A percentile compares a stretch with the other conserved stretches of the same genome.
Evolutionary conservation across 23 red algal species (phyloP).

Genomic region (Gracilaria vermiculophylla): DNA sequence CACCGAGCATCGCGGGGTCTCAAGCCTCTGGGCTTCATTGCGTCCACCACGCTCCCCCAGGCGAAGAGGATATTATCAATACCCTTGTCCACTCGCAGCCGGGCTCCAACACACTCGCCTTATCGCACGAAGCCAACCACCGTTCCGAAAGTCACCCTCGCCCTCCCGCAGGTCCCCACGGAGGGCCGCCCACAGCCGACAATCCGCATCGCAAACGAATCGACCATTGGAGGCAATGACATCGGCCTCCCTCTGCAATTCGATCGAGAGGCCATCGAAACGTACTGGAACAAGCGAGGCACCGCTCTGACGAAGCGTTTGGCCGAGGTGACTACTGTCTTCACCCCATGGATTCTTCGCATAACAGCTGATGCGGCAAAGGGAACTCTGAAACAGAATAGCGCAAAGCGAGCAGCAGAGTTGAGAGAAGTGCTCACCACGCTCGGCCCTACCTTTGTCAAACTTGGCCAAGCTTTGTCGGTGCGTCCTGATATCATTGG

Average conservation of each 20-base stretch:
- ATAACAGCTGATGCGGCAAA: conserved; percentile 4
- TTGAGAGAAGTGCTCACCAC: conserved; percentile 80
- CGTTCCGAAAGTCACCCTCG: not conserved
- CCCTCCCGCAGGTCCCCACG: not conserved
- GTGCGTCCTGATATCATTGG: conserved; percentile 95
- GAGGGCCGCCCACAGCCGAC: not conserved
- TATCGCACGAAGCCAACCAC: not conserved
- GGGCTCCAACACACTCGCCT: not conserved
- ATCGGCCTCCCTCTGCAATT: conserved; percentile 76
- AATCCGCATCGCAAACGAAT: not conserved
- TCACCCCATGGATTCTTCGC: conserved; percentile 72
- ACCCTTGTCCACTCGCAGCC: not conserved
- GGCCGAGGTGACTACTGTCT: conserved; percentile 46
- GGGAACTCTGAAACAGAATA: conserved; percentile 17
- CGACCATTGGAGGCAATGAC: conserved; percentile 43
- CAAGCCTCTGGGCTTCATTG: not conserved
- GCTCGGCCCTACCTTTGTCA: conserved; percentile 90
- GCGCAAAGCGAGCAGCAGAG: conserved; percentile 62
- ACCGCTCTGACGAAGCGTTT: conserved; percentile 58
- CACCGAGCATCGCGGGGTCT: not conserved
- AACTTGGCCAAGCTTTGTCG: conserved; percentile 89
- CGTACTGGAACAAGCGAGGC: conserved; percentile 84
- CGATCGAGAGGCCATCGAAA: conserved; percentile 74
- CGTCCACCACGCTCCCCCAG: not conserved
- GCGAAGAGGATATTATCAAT: not conserved